Base-by-base conservation (phyloP, 176 grass and related monocot genomes). In the Ensete ventricosum region DNA sequence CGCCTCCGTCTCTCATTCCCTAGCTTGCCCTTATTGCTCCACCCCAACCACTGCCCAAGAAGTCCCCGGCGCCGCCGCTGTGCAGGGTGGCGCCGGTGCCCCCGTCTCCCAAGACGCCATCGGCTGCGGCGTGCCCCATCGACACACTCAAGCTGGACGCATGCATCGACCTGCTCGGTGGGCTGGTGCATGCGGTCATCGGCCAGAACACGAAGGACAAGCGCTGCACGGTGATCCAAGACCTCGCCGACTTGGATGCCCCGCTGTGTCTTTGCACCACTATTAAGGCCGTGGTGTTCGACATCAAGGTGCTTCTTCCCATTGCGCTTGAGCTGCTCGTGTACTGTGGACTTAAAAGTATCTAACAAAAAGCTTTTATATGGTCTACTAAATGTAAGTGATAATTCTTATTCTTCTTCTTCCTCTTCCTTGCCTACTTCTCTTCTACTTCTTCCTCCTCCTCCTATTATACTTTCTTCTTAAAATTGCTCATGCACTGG, bases 261-360 rank as follows among this genome's bases (percentile, higher is more conserved):
- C 63, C 76, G 12, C 63, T 68, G 9, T 78, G 76, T 50, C 51
- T 78, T 13, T 78, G 76, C 64, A 55, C 76, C 12, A 55, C 52
- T 62, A 78, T 78, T 11, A 78, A 29, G 64, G 63, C 63, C 11
- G 68, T 55, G 22, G 34, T 20, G 23, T 62, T 78, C 6, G 53
- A 54, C 52, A n/a, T 78, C 50, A 67, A 67, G 20, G 14, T 68
- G 14, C 1, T 68, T 9, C 51, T 78, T 22, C 63, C 63, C 20
- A 27, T 68, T 53, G 76, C 76, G 14, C 52, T 78, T 21, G 50
- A 54, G 23, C 48, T 67, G 11, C 63, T 78, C 22, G 7, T 55
- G 5, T 51, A 67, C 52, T 78, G 76, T 34, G 76, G 76, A 2
- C 2, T 34, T 34, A 4, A 34, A 34, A 4, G 29, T 34, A 2